phyloP scores from a whole-genome alignment of 164 flowering plant species.

The Litsea cubeba region DNA sequence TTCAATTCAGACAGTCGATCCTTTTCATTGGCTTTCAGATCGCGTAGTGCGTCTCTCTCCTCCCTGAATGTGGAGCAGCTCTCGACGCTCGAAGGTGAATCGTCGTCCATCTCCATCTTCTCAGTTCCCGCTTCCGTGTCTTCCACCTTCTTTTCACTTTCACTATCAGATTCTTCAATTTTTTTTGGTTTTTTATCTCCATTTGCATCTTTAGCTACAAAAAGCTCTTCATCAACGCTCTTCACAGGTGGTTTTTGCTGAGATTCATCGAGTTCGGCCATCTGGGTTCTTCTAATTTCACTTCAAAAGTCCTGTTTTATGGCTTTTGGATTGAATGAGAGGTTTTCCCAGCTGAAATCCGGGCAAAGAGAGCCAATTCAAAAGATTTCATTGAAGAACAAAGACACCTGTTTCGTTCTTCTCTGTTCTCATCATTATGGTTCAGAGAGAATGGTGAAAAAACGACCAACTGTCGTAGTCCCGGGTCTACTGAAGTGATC shows the following conservation, averaged over 20 bases:
- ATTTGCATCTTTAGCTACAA: no score
- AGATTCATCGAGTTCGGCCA: constrained; percentile 3
- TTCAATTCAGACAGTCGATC: no score
- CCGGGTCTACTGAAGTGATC: neutral
- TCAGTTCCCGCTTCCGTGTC: no score
- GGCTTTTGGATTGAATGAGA: neutral
- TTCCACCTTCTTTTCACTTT: no score
- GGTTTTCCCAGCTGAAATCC: neutral
- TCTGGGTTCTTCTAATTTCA: constrained; percentile 20
- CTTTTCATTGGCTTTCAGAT: no score
- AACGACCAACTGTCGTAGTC: neutral
- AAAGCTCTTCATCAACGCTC: neutral
- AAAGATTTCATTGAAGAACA: no score
- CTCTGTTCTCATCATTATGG: neutral
- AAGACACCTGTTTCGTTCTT: neutral
- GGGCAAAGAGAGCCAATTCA: neutral
- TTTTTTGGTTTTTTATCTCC: no score
- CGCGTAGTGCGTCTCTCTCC: no score
- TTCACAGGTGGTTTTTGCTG: neutral
- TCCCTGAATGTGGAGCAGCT: no score
- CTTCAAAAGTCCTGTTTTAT: constrained; percentile 40
- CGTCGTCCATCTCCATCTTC: no score
- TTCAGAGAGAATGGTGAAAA: neutral
- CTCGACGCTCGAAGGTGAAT: no score
- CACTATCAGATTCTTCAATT: no score